Base-by-base conservation (phyloP, 371 early-diverging fungal species). In the Saksenaea oblongispora region DNA sequence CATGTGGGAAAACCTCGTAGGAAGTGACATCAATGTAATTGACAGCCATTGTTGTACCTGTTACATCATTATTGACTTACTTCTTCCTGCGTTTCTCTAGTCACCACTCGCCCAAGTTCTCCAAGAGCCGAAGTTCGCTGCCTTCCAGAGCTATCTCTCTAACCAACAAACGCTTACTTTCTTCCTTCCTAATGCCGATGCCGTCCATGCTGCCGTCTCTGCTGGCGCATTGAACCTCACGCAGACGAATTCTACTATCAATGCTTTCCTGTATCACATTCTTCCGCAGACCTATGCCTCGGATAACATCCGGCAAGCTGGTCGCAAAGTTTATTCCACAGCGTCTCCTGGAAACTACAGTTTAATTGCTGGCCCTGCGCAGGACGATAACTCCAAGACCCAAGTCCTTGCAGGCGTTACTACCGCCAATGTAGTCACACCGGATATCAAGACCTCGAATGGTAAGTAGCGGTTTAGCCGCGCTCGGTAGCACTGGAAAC, bases 371-470 rank as follows among this genome's bases (percentile, higher is more conserved):
- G 64, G 69, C 1, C 65, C 72, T 17, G 34, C 58, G 35, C 44
- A 31, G 7, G 51, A 42, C 22, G 56, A 44, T 34, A n/a, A 34
- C 5, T 55, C 53, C 18, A 34, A 47, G 22, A 34, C 58, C 15
- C 69, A 68, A 58, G 64, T 69, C 0, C 11, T 61, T 13, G 61
- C 69, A 15, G 75, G 75, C 18, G 18, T 61, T 0, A 35, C 35
- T 27, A 69, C 63, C 34, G 71, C 69, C 34, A 65, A 71, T 59
- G 42, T 63, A 2, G 58, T 70, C 9, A 54, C 41, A 11, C 54
- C 37, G 15, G 39, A 67, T 54, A 71, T 68, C 31, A 47, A 56
- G 14, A 71, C 69, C 47, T 64, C 62, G 26, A 74, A 74, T 47
- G 75, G 75, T 71, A 71, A 56, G 53, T 42, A 31, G 22, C 31